Base-by-base conservation (phyloP, 305 asterid genomes). In the Plantago coronopus region DNA sequence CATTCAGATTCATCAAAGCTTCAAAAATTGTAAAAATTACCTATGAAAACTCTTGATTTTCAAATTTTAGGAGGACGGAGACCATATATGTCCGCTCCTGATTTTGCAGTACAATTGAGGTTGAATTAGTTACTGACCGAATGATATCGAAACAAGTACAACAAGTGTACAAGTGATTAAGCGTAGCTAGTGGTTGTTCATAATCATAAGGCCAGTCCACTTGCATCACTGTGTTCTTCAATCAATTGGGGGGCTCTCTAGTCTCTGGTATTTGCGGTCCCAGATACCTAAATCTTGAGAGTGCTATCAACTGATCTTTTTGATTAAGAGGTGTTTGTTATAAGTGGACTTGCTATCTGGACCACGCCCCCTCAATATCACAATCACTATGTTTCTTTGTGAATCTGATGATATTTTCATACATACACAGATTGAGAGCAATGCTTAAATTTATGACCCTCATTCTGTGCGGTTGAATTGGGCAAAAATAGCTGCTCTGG, bases 301-400 rank as follows among this genome's bases (percentile, higher is more conserved):
- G n/a, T 29, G n/a, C 25, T 18, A 27, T 31, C 13, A 50, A 50
- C 57, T 22, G 37, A 50, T 50, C 12, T 49, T 34, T 27, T 7
- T 49, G 55, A 50, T 50, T 50, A 50, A 22, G 57, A 21, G 25
- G 18, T 50, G 23, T 17, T 46, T 34, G 48, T 20, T 12, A 10
- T 21, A 44, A 48, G 18, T 20, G 4, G 57, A 4, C 27, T 7
- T 50, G 34, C 10, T 50, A 22, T 31, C 4, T 50, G 57, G 57
- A 50, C 57, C 57, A 50, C 37, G 15, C 17, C 57, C 22, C 37
- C 57, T 50, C 37, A 5, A 20, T 21, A 22, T 50, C 57, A 22
- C 27, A 21, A 23, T 11, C 29, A 18, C n/a, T n/a, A 12, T 48
- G 22, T 48, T 1, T 48, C 19, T 27, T 20, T 20, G 7, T 19